These are phyloP conservation scores for Aureobasidium sp. DNA, from an alignment of 2,329 filamentous ascomycete genomes.

Conservation along the genomic window DNA sequence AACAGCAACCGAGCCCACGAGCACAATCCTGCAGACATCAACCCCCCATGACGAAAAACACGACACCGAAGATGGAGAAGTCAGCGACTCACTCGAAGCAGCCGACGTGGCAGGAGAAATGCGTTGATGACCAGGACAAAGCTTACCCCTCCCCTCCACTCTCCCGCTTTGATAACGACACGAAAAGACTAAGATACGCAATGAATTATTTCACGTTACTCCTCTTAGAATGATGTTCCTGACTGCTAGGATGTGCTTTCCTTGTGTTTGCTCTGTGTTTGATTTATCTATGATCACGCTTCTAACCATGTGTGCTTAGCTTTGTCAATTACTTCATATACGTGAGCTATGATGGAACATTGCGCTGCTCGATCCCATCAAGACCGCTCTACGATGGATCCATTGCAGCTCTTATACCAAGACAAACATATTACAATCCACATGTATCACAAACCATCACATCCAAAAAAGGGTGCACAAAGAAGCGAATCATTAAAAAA, in stretches of 20 bases:
- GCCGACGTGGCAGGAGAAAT: slow-evolving; percentile 3
- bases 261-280: background rate
- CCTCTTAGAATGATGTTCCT: no score
- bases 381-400: no score
- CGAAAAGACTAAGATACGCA: background rate
- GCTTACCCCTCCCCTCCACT: background rate
- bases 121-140: background rate
- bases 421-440: no score
- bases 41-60: background rate
- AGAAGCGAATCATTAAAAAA: background rate
- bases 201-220: background rate
- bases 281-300: background rate
- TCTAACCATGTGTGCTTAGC: no score
- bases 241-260: background rate
- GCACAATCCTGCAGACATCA: no score
- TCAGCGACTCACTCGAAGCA: background rate
- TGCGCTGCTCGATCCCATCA: no score
- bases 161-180: background rate
- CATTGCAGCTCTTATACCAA: no score
- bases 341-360: no score
- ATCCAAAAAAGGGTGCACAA: background rate
- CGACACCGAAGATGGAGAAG: slow-evolving; percentile 2
- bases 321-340: no score
- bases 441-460: background rate
- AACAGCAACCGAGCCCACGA: background rate